phyloP scores from a whole-genome alignment of 768 basidiomycete genomes.

The Kwoniella pini region DNA sequence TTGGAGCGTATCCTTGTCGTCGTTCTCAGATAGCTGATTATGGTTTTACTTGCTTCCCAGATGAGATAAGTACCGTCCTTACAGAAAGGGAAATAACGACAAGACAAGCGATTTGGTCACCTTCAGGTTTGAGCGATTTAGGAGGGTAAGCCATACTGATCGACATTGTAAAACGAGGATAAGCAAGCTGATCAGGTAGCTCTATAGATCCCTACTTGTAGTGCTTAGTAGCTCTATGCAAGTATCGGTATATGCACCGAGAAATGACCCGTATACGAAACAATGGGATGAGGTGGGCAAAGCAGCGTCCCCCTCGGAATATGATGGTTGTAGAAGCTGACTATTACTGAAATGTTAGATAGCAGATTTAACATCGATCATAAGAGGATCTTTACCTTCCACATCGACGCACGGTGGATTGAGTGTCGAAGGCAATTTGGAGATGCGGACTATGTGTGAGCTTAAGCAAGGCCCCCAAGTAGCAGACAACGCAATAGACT shows the following conservation, averaged over 20 bases:
- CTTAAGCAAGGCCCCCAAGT: too few species aligned
- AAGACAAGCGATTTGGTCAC: constrained; percentile 37
- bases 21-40: too few species aligned
- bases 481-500: too few species aligned
- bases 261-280: constrained; percentile 35
- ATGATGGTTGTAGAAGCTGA: too few species aligned
- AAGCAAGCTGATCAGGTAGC: too few species aligned
- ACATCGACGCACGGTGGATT: background rate
- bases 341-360: background rate
- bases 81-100: constrained; percentile 20
- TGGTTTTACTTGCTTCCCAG: constrained; percentile 3
- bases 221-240: constrained; percentile 29
- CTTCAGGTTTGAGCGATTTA: constrained; percentile 39
- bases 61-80: constrained; percentile 22
- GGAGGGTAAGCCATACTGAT: constrained; percentile 33
- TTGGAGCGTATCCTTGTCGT: too few species aligned
- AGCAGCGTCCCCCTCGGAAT: too few species aligned
- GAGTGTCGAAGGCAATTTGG: constrained; percentile 15
- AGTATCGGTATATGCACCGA: constrained; percentile 38
- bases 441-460: constrained; percentile 32
- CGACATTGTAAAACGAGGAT: background rate
- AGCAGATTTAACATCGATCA: constrained; percentile 21
- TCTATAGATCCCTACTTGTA: constrained; percentile 39
- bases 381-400: background rate
- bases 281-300: constrained; percentile 41